Evolutionary conservation across 2,329 filamentous ascomycete genomes (phyloP), one percentile per base, ranked within the genome.

Genomic region (Neoascochyta sp.): DNA sequence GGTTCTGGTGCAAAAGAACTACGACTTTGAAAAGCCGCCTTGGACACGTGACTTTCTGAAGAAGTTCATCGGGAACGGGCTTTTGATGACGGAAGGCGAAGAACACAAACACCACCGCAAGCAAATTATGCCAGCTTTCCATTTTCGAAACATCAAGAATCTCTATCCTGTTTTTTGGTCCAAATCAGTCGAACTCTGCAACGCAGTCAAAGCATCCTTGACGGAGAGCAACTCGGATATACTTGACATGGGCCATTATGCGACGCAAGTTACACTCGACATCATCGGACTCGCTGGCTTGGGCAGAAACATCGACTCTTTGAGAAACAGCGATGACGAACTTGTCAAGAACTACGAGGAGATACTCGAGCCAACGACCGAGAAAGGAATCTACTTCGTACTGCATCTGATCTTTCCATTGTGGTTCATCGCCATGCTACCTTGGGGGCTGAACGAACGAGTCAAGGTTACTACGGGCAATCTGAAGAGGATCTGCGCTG

Each of bases 111-210:
- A 66, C 28, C 68, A 75, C 36, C 75, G 89, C 25, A 88, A 84
- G 57, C 80, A 82, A 35, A 74, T 94, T 11, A 78, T 82, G 66
- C 87, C 87, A 0, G 85, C 86, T 2, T 95, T 95, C 60, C 74
- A 80, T n/a, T 93, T 86, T 54, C 76, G 87, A 13, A 85, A 93
- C 50, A 71, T 94, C 57, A 93, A 92, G 56, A 76, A 90, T 36
- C 67, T 95, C 9, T 92, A 93, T 49, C 82, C 86, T 0, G 66
- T 83, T 5, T 94, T 95, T 62, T 95, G 87, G 87, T 51, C 65
- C 12, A 94, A 93, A 63, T 75, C 81, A 1, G 62, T 74, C 6
- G 81, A 90, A 55, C 75, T 81, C 47, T 78, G 80, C 5, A 62
- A 74, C 12, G 73, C 74, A 27, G 80, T 94, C 59, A 73, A 69